Conservation (phyloP, 73 alveolate genomes). For the Breviolum minutum region DNA sequence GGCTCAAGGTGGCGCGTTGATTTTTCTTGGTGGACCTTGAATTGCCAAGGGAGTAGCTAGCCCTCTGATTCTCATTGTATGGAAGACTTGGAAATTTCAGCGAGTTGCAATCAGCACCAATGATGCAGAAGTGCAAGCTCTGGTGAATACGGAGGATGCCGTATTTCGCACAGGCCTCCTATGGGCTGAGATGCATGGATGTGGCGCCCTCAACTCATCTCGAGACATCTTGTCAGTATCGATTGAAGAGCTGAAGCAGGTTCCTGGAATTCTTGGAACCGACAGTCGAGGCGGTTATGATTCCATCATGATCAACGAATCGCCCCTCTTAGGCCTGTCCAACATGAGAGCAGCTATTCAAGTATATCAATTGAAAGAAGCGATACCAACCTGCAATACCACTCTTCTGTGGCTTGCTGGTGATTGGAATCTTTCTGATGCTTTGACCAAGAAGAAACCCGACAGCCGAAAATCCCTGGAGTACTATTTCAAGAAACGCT, state of each 20-base stretch:
- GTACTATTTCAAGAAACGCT: not conserved
- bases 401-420: not conserved
- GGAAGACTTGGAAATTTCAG: not conserved
- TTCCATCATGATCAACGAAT: not conserved
- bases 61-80: not conserved
- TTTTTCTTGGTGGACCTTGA: too few relatives aligned
- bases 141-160: not conserved
- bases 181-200: not conserved
- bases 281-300: not conserved
- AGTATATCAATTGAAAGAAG: not conserved
- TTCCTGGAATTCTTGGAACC: not conserved
- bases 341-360: not conserved
- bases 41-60: not conserved
- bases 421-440: not conserved
- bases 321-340: not conserved
- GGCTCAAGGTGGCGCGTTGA: not conserved
- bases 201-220: not conserved
- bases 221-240: not conserved
- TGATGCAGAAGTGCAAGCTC: not conserved
- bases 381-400: not conserved
- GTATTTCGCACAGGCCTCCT: not conserved
- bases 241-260: not conserved
- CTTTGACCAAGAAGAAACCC: not conserved
- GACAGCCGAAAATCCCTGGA: not conserved
- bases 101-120: not conserved